Percentiles rank a stretch among this genome's conserved stretches.
phyloP scores from a whole-genome alignment of 2,329 filamentous ascomycete genomes.

The Trichophyton benhamiae region DNA sequence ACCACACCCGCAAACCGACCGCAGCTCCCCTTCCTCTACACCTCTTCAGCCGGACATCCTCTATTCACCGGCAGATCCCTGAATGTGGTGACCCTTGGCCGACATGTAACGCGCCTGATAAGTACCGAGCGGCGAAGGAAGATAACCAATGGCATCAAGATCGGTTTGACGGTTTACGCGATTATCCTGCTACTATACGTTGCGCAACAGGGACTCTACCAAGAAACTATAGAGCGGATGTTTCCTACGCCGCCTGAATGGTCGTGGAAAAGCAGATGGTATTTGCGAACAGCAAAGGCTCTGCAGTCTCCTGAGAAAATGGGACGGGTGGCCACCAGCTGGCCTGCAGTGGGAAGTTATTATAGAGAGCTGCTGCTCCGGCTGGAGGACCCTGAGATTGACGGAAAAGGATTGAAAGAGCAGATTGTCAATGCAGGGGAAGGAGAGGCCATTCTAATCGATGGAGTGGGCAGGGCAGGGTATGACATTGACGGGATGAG shows the following conservation, averaged over 20 bases:
- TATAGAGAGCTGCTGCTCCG: conserved; percentile 49
- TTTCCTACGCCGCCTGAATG: conserved; percentile 78
- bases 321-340: conserved; percentile 48
- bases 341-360: conserved; percentile 52
- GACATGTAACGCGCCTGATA: conserved; percentile 33
- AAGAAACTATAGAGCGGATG: conserved; percentile 61
- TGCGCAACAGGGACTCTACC: conserved; percentile 53
- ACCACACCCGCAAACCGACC: conserved; percentile 40
- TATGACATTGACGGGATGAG: conserved; percentile 63
- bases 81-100: conserved; percentile 13
- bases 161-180: conserved; percentile 60
- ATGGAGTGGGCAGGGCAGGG: conserved; percentile 44
- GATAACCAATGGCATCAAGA: conserved; percentile 57
- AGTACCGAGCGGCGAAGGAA: conserved; percentile 57
- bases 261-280: conserved; percentile 56
- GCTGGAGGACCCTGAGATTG: conserved; percentile 55
- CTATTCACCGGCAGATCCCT: conserved; percentile 14
- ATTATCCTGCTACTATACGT: conserved; percentile 48
- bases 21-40: conserved; percentile 54
- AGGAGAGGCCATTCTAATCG: conserved; percentile 41
- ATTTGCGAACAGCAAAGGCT: conserved; percentile 52
- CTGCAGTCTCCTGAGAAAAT: conserved; percentile 42
- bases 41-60: conserved; percentile 33
- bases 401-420: conserved; percentile 54
- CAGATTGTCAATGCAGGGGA: conserved; percentile 26